Conservation (phyloP, 768 basidiomycete species). For the Phlebiopsis flavidoalba region DNA sequence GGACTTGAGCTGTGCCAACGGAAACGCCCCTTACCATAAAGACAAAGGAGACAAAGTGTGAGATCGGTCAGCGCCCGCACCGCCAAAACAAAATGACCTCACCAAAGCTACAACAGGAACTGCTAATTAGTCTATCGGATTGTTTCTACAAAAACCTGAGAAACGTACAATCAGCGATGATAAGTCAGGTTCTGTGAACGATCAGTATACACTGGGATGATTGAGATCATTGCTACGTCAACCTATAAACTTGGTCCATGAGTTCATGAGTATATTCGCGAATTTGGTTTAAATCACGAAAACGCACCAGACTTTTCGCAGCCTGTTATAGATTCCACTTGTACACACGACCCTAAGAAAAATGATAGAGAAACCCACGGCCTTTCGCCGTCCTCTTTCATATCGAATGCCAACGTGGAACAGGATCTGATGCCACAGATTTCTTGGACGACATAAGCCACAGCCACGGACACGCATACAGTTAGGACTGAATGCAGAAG, state of each 20-base stretch:
- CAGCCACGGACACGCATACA: constrained; percentile 78
- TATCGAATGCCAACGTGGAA: constrained; percentile 83
- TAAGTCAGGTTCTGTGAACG: constrained; percentile 99
- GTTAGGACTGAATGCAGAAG: constrained; percentile 86
- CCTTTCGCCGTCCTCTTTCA: constrained; percentile 78
- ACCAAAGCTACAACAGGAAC: constrained; percentile 68
- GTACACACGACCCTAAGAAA: constrained; percentile 90
- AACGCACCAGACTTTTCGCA: constrained; percentile 90
- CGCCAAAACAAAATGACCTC: constrained; percentile 98
- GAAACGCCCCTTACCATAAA: constrained; percentile 68
- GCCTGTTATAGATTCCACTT: constrained; percentile 93
- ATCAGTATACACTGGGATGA: constrained; percentile 98
- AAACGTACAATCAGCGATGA: constrained; percentile 87
- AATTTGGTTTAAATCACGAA: too few relatives aligned
- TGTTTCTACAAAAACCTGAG: neutral
- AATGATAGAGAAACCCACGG: constrained; percentile 96
- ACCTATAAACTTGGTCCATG: too few relatives aligned
- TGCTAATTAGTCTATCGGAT: neutral
- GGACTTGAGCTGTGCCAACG: neutral
- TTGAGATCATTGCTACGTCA: constrained; percentile 92
- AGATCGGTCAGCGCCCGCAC: constrained; percentile 80
- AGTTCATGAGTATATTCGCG: neutral
- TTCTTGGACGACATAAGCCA: constrained; percentile 78
- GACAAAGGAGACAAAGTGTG: constrained; percentile 82
- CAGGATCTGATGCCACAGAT: constrained; percentile 68